A percentile compares a stretch with the other conserved stretches of the same genome.
phyloP scores from a whole-genome alignment of 208 protist genomes.

The Herpetomonas tarakana region DNA sequence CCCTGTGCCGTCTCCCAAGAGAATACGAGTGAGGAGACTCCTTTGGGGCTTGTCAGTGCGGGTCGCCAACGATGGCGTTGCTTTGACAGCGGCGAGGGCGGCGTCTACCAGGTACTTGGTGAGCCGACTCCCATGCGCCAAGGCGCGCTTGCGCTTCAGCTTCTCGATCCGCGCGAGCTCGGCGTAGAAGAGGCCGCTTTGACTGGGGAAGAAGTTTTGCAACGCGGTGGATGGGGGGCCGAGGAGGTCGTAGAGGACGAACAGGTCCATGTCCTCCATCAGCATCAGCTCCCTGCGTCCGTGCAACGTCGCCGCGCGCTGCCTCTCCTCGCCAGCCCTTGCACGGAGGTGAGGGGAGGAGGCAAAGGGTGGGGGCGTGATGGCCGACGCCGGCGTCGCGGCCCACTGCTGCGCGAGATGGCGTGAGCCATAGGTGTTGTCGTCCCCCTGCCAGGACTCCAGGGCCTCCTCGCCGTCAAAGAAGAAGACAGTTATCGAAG shows the following conservation, averaged over 20 bases:
- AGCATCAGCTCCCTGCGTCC: background rate
- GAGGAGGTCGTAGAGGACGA: slow-evolving; percentile 86
- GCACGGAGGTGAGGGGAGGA: too few relatives aligned
- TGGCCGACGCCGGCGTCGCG: background rate
- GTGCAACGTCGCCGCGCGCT: background rate
- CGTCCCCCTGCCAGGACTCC: slow-evolving; percentile 64
- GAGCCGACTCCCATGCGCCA: slow-evolving; percentile 11
- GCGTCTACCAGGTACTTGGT: slow-evolving; percentile 17
- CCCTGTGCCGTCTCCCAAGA: too few relatives aligned
- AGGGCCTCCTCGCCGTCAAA: slow-evolving; percentile 96
- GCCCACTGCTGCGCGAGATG: slow-evolving; percentile 71
- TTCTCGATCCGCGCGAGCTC: slow-evolving; percentile 34
- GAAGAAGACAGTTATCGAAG: slow-evolving; percentile 69
- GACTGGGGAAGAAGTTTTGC: slow-evolving; percentile 58
- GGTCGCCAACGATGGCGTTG: too few relatives aligned
- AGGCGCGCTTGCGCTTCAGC: slow-evolving; percentile 18
- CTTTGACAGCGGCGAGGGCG: too few relatives aligned
- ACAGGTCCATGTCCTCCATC: slow-evolving; percentile 43
- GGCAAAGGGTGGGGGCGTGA: background rate
- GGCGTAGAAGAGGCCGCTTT: slow-evolving; percentile 46
- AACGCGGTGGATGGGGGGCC: slow-evolving; percentile 49
- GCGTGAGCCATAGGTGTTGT: slow-evolving; percentile 92
- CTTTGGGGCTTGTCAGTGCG: too few relatives aligned
- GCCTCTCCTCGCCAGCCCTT: background rate
- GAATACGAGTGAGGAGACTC: too few relatives aligned